phyloP scores from a whole-genome alignment of 148 eudicot genomes.

The Fagopyrum homotropicum region DNA sequence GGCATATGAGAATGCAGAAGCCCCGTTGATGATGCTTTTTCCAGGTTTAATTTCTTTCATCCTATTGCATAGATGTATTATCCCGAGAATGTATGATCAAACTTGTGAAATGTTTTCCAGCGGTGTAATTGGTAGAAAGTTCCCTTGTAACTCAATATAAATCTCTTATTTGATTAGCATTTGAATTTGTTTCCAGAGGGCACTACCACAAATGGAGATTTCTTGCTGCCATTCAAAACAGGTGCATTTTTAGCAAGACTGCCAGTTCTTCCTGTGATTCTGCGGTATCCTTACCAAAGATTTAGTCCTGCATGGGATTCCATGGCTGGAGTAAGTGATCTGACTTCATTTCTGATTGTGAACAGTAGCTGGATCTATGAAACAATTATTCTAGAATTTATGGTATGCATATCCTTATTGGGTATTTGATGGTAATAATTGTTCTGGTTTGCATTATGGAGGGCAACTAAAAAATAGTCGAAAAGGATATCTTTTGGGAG shows the following conservation, averaged over 20 bases:
- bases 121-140: background rate
- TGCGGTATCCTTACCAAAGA: constrained; percentile 85
- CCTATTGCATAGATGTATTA: background rate
- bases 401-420: background rate
- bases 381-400: background rate
- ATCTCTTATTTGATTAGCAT: background rate
- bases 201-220: constrained; percentile 93
- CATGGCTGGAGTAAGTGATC: constrained; percentile 83
- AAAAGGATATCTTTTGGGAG: background rate
- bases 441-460: too few species aligned
- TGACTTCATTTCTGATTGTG: background rate
- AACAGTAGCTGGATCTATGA: background rate
- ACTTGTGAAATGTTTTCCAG: background rate
- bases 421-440: background rate
- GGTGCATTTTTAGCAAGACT: constrained; percentile 88
- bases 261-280: constrained; percentile 87
- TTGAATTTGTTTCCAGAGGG: constrained; percentile 51
- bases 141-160: background rate
- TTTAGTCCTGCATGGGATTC: constrained; percentile 99
- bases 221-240: constrained; percentile 89
- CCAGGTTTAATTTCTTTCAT: constrained; percentile 49
- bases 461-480: background rate
- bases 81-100: background rate
- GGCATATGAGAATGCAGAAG: constrained; percentile 58
- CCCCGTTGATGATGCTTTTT: constrained; percentile 91